A percentile compares a stretch with the other conserved stretches of the same genome.
phyloP scores from a whole-genome alignment of 441 rosid species.

The Mallotus japonicus region DNA sequence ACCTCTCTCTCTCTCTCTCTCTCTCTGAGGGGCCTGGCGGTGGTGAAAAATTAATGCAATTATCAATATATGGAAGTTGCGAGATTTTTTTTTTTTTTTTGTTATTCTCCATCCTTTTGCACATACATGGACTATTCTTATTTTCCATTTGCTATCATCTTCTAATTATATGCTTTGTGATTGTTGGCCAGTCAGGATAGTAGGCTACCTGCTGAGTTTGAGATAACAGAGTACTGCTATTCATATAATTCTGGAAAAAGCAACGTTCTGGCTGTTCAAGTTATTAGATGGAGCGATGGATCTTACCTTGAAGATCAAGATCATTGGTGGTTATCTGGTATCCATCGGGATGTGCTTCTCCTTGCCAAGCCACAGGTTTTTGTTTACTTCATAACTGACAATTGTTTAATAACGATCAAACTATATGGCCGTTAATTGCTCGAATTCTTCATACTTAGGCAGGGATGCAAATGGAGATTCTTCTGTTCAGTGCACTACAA shows the following conservation, averaged over 20 bases:
- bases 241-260: slow-evolving; percentile 68
- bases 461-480: background rate
- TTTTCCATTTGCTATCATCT: background rate
- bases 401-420: background rate
- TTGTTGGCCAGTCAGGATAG: slow-evolving; percentile 83
- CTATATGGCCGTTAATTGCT: background rate
- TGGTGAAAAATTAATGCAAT: background rate
- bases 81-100: background rate
- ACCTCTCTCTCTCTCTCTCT: background rate
- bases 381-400: slow-evolving; percentile 5
- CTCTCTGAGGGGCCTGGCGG: background rate
- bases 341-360: slow-evolving; percentile 96
- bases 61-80: background rate
- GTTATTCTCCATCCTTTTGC: background rate
- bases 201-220: slow-evolving; percentile 97
- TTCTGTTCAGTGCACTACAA: background rate
- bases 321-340: slow-evolving; percentile 98
- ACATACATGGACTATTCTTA: background rate
- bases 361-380: slow-evolving; percentile 92
- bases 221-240: slow-evolving; percentile 83
- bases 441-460: background rate
- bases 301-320: slow-evolving; percentile 99
- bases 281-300: slow-evolving; percentile 98
- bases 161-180: background rate
- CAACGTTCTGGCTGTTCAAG: slow-evolving; percentile 95